Conservation (phyloP, 768 basidiomycete species). For the Leucosporidium creatinivorum region DNA sequence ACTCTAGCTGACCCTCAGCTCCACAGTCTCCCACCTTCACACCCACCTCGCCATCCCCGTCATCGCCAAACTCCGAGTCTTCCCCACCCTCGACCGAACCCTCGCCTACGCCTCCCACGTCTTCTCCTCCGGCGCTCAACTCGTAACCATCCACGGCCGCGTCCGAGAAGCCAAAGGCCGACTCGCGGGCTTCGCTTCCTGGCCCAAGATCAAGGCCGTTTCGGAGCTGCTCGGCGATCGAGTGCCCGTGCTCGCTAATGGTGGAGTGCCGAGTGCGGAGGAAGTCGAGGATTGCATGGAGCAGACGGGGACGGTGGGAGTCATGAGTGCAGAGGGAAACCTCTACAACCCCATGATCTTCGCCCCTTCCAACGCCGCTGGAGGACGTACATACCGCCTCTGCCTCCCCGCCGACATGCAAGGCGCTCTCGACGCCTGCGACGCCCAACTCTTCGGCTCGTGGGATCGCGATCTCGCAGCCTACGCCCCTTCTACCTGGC, state of each 20-base stretch:
- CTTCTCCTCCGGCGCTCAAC: slow-evolving; percentile 88
- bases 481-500: slow-evolving; percentile 45
- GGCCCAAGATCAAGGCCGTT: slow-evolving; percentile 74
- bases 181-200: slow-evolving; percentile 39
- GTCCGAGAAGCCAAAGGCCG: slow-evolving; percentile 86
- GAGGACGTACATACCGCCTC: slow-evolving; percentile 18
- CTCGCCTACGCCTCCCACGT: slow-evolving; percentile 94
- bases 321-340: slow-evolving; percentile 89
- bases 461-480: slow-evolving; percentile 12
- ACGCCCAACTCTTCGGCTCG: slow-evolving; percentile 13
- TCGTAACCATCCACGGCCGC: slow-evolving; percentile 87
- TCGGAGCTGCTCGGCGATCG: slow-evolving; percentile 65
- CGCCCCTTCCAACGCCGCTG: slow-evolving; percentile 23
- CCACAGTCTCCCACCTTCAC: slow-evolving; percentile 75
- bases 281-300: slow-evolving; percentile 73
- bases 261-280: slow-evolving; percentile 80
- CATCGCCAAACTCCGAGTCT: slow-evolving; percentile 92
- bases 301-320: slow-evolving; percentile 78
- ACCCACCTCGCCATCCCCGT: slow-evolving; percentile 79
- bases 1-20: background rate
- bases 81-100: slow-evolving; percentile 74
- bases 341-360: slow-evolving; percentile 85
- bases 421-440: slow-evolving; percentile 22
- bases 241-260: slow-evolving; percentile 94
- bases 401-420: slow-evolving; percentile 27